Percentiles rank a stretch among this genome's conserved stretches.
These are phyloP conservation scores for Akanthomyces dipterigenus DNA, from an alignment of 2,329 filamentous ascomycete genomes.

Conservation along the genomic window DNA sequence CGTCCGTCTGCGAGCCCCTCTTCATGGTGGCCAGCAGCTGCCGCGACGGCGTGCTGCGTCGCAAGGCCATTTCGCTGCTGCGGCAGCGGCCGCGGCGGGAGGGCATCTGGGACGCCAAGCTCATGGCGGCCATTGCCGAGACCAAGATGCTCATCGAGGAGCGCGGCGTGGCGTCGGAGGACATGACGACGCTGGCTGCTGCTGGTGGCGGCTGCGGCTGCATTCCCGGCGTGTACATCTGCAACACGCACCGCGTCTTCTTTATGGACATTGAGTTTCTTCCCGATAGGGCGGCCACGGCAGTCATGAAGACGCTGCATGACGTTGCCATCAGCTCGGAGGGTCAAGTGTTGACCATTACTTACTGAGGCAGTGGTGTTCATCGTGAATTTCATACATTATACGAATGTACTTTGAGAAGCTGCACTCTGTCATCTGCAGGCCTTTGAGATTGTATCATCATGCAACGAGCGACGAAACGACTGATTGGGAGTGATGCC, in stretches of 20 bases:
- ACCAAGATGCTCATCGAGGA: constrained; percentile 12
- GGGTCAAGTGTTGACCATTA: background rate
- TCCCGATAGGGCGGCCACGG: background rate
- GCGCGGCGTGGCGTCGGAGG: background rate
- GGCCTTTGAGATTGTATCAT: background rate
- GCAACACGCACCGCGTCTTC: constrained; percentile 8
- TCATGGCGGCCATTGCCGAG: constrained; percentile 12
- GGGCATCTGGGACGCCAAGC: constrained; percentile 11
- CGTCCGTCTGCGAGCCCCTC: constrained; percentile 9
- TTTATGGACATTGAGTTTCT: constrained; percentile 10
- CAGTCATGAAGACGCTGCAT: constrained; percentile 9
- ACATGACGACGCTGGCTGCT: background rate
- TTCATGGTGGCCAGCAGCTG: constrained; percentile 9
- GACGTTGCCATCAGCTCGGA: background rate
- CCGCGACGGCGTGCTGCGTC: background rate
- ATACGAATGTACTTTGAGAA: background rate
- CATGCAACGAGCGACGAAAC: background rate
- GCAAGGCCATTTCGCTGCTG: constrained; percentile 6
- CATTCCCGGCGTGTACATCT: background rate
- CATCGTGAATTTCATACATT: background rate
- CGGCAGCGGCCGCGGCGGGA: constrained; percentile 8
- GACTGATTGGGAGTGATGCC: background rate
- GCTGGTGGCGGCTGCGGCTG: background rate
- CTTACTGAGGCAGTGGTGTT: background rate
- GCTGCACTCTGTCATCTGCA: background rate